Percentiles rank a stretch among this genome's conserved stretches.
These are phyloP conservation scores for Mortierella sp. DNA, from an alignment of 371 early-diverging fungal genomes.

Conservation along the genomic window DNA sequence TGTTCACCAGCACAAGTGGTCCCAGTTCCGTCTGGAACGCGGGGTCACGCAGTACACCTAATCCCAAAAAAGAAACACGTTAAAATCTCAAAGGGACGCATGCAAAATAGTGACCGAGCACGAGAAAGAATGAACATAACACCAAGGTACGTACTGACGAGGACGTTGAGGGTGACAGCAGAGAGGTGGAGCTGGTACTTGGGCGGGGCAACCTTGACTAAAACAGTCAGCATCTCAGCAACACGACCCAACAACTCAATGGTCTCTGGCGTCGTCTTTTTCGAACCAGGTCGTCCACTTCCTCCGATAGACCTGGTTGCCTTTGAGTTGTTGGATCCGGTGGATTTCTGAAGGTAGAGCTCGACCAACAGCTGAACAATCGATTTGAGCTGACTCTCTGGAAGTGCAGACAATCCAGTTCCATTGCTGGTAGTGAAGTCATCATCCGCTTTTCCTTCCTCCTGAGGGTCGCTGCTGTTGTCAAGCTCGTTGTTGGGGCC, in stretches of 20 bases:
- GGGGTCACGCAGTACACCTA: slow-evolving; percentile 51
- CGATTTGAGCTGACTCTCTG: slow-evolving; percentile 34
- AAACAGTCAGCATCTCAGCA: slow-evolving; percentile 37
- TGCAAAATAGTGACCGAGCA: not conserved
- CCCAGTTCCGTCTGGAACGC: slow-evolving; percentile 49
- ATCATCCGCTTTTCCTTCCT: not conserved
- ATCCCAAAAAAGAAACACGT: not conserved
- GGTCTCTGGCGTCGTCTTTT: slow-evolving; percentile 47
- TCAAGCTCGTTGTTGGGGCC: not conserved
- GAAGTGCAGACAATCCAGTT: slow-evolving; percentile 13
- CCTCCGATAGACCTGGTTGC: slow-evolving; percentile 22
- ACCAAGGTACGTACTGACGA: slow-evolving; percentile 34
- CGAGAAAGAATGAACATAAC: not conserved
- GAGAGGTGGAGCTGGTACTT: slow-evolving; percentile 50
- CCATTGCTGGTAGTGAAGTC: too few species aligned
- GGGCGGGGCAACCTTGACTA: slow-evolving; percentile 43
- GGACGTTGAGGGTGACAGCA: slow-evolving; percentile 49
- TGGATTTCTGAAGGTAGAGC: slow-evolving; percentile 45
- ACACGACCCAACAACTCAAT: slow-evolving; percentile 42
- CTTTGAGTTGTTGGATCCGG: slow-evolving; percentile 20
- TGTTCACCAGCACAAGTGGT: slow-evolving; percentile 42
- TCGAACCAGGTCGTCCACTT: slow-evolving; percentile 9
- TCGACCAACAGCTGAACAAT: slow-evolving; percentile 51
- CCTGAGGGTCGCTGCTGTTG: not conserved
- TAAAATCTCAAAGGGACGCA: not conserved